Evolutionary conservation across 2,329 filamentous ascomycete species (phyloP), one percentile per base, ranked within the genome.

Genomic region (Endocalyx cinctus): DNA sequence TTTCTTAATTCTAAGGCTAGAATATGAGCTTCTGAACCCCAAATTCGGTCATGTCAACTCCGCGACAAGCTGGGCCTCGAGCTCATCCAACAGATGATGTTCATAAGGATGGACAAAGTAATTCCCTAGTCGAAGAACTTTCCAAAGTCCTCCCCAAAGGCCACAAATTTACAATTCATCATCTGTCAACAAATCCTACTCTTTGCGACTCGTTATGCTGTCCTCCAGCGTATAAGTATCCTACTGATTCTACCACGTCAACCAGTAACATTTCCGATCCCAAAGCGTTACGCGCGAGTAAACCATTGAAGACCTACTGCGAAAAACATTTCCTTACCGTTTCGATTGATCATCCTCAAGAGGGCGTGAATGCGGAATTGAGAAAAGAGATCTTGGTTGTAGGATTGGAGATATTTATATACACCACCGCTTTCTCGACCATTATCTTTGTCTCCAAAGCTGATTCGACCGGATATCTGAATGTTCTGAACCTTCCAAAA

Each of bases 361-460:
- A 8, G 22, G 37, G 35, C 31, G 26, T 32, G 43, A 39, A 6
- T 22, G 48, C 2, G 26, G 27, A 13, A 23, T 37, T 35, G 4
- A 42, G 49, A 5, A 59, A 54, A 13, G 70, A 79, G 41, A 71
- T 94, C 2, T 64, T 96, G 6, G 72, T 90, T 7, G 81, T 94
- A 38, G 90, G 84, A 12, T 73, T 98, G 42, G 92, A 98, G 57
- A 71, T 96, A 32, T 72, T 92, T 48, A 75, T 98, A 39, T 98
- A 94, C 62, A 84, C 80, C 1, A 95, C 89, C 0, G 74, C 77
- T 28, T 74, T 77, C 48, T 75, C 87, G 16, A 94, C 84, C 2
- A 96, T 86, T 4, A 74, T 97, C 34, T 98, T 98, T 57, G 83
- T 98, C 16, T 90, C 89, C 43, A 98, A 98, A 62, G 92, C 92